phyloP scores from a whole-genome alignment of 768 basidiomycete species.

The Lentinus brumalis region DNA sequence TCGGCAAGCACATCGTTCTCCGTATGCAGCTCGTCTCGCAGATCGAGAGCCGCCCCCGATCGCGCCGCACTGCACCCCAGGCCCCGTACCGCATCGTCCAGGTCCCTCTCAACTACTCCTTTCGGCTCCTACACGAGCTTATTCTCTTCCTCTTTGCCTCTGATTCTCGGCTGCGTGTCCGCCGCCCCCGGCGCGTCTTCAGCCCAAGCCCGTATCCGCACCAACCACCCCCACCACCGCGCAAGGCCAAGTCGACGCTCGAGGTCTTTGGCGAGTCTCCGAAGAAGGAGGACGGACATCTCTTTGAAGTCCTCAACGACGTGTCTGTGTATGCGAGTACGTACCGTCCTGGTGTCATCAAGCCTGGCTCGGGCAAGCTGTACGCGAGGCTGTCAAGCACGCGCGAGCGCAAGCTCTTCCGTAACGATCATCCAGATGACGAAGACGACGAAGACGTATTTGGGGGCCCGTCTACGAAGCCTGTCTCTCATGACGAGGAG shows the following conservation, averaged over 20 bases:
- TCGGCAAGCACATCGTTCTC: conserved; percentile 61
- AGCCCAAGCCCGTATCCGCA: not conserved
- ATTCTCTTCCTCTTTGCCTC: conserved; percentile 59
- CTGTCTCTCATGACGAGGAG: conserved; percentile 29
- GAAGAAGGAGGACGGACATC: conserved; percentile 43
- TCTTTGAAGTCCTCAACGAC: conserved; percentile 63
- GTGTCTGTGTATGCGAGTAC: conserved; percentile 41
- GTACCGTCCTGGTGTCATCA: conserved; percentile 53
- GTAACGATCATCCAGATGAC: conserved; percentile 23
- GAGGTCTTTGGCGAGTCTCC: not conserved
- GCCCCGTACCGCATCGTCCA: conserved; percentile 67
- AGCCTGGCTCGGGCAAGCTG: conserved; percentile 26
- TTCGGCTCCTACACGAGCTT: conserved; percentile 63
- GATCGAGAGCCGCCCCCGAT: conserved; percentile 20
- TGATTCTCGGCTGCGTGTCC: conserved; percentile 22
- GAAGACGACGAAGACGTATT: conserved; percentile 9
- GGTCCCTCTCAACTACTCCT: conserved; percentile 70
- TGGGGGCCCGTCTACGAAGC: not conserved
- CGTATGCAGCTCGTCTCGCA: conserved; percentile 59
- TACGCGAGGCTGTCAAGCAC: conserved; percentile 33
- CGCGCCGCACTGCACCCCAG: conserved; percentile 33
- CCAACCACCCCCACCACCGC: not conserved
- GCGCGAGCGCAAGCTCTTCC: conserved; percentile 33
- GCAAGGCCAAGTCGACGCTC: not conserved
- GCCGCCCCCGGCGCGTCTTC: conserved; percentile 1